Base-by-base conservation (phyloP, 345 rosid genomes). In the Cardamine occulta region DNA sequence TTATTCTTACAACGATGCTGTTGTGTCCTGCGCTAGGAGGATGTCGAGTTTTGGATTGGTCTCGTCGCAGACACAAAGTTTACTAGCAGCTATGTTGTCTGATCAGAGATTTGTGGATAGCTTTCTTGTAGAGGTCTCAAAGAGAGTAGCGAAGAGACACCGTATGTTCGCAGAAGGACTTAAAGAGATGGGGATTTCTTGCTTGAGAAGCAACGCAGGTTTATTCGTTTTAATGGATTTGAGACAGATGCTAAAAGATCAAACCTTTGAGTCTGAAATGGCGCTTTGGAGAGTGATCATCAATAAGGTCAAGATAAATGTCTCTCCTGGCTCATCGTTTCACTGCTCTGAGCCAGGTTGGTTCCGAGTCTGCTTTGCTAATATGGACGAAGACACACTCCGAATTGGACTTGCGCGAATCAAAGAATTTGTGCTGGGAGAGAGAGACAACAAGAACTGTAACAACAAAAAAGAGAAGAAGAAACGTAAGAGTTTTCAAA, bases 41-140 rank as follows among this genome's bases (percentile, higher is more conserved):
- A 86, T 86, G 90, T 86, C 90, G 5, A 86, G 88, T 66, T 86
- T 86, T 47, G 86, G 85, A 3, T 68, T 86, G 35, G 80, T 86
- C 37, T 86, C 90, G 2, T 84, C 90, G 1, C 90, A 86, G 40
- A 86, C 90, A 12, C 90, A 86, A 42, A 63, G 82, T 12, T 81
- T 86, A 28, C 61, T 86, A 18, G 76, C 88, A 8, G 66, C 72
- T 32, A 52, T 77, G 72, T 69, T 77, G 76, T 70, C 80, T 5
- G 76, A 77, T 54, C 8, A 55, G 18, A 63, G 1, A 5, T 77
- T 77, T 37, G 72, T 77, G 1, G 67, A 77, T 26, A 69, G 72
- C 18, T 77, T 70, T 39, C 66, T 77, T 3, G 18, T 34, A 5
- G 65, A 71, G 17, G 70, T 71, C 0, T 70, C 75, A 0, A 56